Conservation (phyloP, 352 stramenopile genomes). For the Globisporangium cystogenes region DNA sequence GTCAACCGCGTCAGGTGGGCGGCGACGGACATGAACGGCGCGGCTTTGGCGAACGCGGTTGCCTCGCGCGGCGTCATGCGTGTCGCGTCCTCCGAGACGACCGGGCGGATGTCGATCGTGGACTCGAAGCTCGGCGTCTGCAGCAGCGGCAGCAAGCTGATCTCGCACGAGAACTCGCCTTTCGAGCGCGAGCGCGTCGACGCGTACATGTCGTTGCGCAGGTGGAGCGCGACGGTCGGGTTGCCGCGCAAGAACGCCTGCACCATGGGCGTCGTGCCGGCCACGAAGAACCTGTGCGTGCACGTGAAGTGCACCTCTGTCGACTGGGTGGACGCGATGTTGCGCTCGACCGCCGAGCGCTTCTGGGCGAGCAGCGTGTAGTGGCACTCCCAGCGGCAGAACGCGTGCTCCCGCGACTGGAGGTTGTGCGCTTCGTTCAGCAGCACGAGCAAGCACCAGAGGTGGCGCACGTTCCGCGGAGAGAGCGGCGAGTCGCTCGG, state of each 20-base stretch:
- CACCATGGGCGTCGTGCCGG: slow-evolving; percentile 23
- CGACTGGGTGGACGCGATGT: slow-evolving; percentile 1
- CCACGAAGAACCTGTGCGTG: slow-evolving; percentile 60
- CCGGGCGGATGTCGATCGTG: slow-evolving; percentile 42
- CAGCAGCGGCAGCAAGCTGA: slow-evolving; percentile 32
- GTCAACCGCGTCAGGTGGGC: slow-evolving; percentile 32
- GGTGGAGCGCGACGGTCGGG: slow-evolving; percentile 23
- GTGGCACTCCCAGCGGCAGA: slow-evolving; percentile 67
- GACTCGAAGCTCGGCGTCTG: slow-evolving; percentile 28
- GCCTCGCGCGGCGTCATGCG: slow-evolving; percentile 56
- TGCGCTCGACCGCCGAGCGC: slow-evolving; percentile 48
- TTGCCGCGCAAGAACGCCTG: slow-evolving; percentile 29
- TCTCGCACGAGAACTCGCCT: slow-evolving; percentile 40
- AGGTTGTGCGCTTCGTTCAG: slow-evolving; percentile 64
- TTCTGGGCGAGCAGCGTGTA: slow-evolving; percentile 56
- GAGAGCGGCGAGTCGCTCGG: slow-evolving; percentile 17
- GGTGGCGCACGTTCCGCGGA: slow-evolving; percentile 20
- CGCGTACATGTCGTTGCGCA: slow-evolving; percentile 73
- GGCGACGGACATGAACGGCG: slow-evolving; percentile 49
- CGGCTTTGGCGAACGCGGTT: slow-evolving; percentile 21
- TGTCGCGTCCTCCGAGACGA: slow-evolving; percentile 11
- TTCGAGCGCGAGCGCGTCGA: slow-evolving; percentile 38
- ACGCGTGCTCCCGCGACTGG: slow-evolving; percentile 45
- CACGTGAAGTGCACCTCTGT: slow-evolving; percentile 47
- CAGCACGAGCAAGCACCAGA: slow-evolving; percentile 53